Conservation (phyloP, 495 filamentous ascomycete genomes). For the Gamarada debralockiae region DNA sequence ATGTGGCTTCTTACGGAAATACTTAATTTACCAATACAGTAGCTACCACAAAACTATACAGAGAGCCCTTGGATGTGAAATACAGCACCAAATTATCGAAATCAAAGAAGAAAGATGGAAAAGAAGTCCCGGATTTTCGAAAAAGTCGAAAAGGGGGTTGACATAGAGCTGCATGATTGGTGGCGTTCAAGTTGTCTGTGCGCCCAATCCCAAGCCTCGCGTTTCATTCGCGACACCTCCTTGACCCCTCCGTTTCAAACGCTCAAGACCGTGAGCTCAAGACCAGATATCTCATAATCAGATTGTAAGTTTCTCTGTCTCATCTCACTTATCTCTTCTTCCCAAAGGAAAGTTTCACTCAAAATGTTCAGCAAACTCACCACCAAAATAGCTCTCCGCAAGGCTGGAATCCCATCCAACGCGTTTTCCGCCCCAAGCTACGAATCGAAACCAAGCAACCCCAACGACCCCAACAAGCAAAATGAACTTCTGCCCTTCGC, state of each 20-base stretch:
- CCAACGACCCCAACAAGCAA: slow-evolving; percentile 13
- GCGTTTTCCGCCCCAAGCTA: slow-evolving; percentile 25
- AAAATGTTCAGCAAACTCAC: slow-evolving; percentile 42
- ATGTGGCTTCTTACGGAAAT: too few relatives aligned
- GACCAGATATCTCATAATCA: background rate
- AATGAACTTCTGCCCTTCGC: slow-evolving; percentile 12
- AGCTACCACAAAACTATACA: too few relatives aligned
- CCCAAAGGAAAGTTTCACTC: background rate
- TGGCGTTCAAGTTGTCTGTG: too few relatives aligned
- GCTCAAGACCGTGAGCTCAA: background rate
- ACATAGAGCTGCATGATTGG: too few relatives aligned
- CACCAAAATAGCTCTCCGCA: slow-evolving; percentile 44
- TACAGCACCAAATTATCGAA: too few relatives aligned
- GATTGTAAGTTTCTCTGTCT: slow-evolving; percentile 3
- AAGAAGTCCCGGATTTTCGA: too few relatives aligned
- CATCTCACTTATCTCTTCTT: background rate
- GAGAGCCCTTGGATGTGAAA: too few relatives aligned
- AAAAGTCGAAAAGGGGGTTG: too few relatives aligned
- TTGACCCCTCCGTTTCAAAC: slow-evolving; percentile 8
- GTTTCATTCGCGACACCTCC: slow-evolving; percentile 1
- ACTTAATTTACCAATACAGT: too few relatives aligned
- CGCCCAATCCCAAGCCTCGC: background rate
- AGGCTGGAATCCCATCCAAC: slow-evolving; percentile 38
- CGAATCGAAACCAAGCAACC: slow-evolving; percentile 15
- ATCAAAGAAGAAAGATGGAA: too few relatives aligned